Conservation (phyloP, 768 basidiomycete genomes). For the Podaxis carcinomalis region DNA sequence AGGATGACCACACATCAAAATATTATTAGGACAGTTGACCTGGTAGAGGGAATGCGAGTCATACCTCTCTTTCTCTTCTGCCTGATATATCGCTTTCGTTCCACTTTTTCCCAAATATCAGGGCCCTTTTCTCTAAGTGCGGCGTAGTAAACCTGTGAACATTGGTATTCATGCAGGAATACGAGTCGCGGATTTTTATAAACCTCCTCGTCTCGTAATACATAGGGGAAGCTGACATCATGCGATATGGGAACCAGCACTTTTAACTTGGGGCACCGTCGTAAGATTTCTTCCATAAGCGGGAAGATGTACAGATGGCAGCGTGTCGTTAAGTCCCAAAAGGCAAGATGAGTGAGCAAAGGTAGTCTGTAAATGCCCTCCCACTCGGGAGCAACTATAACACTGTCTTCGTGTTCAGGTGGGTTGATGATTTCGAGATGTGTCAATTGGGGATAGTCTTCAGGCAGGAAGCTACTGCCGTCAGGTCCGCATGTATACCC, state of each 20-base stretch:
- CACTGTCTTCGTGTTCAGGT: background rate
- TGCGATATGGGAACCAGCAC: constrained; percentile 20
- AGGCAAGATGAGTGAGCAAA: constrained; percentile 26
- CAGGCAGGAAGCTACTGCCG: constrained; percentile 4
- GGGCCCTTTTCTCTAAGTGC: no score
- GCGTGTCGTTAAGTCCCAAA: constrained; percentile 21
- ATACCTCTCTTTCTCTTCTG: no score
- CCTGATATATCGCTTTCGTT: no score
- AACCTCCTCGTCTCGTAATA: no score
- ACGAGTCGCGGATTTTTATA: no score
- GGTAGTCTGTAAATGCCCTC: constrained; percentile 21
- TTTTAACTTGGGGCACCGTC: constrained; percentile 15
- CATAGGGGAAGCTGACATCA: no score
- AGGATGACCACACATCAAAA: no score
- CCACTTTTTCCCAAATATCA: no score
- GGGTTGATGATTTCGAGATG: constrained; percentile 28
- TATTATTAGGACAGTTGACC: no score
- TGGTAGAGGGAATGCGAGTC: no score
- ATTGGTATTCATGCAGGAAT: no score
- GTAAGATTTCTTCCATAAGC: constrained; percentile 18
- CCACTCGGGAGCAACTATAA: constrained; percentile 21
- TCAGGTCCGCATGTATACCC: background rate
- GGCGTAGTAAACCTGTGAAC: no score
- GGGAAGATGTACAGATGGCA: constrained; percentile 16
- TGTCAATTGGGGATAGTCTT: constrained; percentile 19